Evolutionary conservation across 2,329 filamentous ascomycete genomes (phyloP).

Genomic region (Byssochlamys sp.): DNA sequence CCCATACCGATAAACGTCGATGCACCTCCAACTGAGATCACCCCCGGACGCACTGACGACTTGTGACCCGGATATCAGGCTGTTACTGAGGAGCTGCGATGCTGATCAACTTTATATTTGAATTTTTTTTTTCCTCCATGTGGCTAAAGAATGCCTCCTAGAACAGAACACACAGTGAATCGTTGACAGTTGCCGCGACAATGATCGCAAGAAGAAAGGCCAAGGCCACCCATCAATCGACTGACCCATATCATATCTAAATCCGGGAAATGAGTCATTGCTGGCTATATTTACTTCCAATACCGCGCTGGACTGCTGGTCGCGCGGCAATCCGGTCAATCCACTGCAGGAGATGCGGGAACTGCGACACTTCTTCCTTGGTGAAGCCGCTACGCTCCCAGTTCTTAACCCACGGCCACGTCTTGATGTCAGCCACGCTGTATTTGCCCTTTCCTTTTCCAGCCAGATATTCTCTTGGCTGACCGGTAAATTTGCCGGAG

Average conservation of each 20-base stretch:
- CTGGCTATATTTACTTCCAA: constrained; percentile 29
- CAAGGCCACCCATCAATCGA: neutral
- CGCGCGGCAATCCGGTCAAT: constrained; percentile 42
- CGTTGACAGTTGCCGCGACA: neutral
- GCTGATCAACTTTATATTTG: too few species aligned
- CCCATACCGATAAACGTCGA: too few species aligned
- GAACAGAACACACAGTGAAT: neutral
- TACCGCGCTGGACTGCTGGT: constrained; percentile 40
- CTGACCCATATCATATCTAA: neutral
- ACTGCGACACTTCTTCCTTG: constrained; percentile 38
- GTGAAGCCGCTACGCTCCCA: constrained; percentile 38
- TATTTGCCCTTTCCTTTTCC: constrained; percentile 48
- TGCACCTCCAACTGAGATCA: too few species aligned
- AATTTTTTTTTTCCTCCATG: neutral
- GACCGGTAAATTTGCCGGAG: constrained; percentile 42
- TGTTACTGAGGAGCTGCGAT: too few species aligned
- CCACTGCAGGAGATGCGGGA: constrained; percentile 46
- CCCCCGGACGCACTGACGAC: too few species aligned
- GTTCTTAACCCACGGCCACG: constrained; percentile 43
- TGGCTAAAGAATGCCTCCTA: neutral
- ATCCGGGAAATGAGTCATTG: constrained; percentile 1
- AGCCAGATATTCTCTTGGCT: constrained; percentile 43
- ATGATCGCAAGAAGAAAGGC: neutral
- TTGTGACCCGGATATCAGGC: too few species aligned
- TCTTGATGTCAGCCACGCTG: constrained; percentile 44